Conservation (phyloP, 106 monocot genomes). For the Agapanthus africanus region DNA sequence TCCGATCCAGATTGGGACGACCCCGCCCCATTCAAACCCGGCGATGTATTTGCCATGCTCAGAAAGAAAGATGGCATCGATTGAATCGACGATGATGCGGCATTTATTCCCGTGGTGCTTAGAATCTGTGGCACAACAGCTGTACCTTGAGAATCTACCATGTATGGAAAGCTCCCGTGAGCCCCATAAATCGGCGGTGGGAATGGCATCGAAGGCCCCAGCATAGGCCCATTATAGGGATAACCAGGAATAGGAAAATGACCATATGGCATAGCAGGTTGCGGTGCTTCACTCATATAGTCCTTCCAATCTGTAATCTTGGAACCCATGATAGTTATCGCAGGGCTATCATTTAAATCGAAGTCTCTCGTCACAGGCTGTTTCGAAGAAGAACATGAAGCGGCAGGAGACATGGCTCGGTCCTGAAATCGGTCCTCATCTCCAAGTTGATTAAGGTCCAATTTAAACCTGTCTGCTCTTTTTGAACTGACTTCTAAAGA, state of each 20-base stretch:
- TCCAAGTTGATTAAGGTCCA: conserved; percentile 57
- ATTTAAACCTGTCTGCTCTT: conserved; percentile 34
- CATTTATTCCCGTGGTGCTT: conserved; percentile 16
- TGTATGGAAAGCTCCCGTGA: conserved; percentile 7
- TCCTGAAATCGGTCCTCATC: conserved; percentile 34
- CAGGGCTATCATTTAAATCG: conserved; percentile 59
- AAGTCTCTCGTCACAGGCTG: conserved; percentile 51
- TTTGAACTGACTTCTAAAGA: conserved; percentile 42
- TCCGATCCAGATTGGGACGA: conserved; percentile 31
- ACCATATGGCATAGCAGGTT: conserved; percentile 22
- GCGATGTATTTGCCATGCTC: conserved; percentile 14
- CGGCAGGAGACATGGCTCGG: conserved; percentile 28
- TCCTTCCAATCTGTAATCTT: conserved; percentile 36
- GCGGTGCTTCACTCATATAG: conserved; percentile 1
- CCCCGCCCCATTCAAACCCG: conserved; percentile 26
- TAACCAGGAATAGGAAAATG: conserved; percentile 29
- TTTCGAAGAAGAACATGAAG: conserved; percentile 55
- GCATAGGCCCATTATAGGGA: conserved; percentile 23
- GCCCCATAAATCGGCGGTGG: neutral
- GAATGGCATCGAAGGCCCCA: conserved; percentile 24
- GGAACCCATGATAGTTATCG: conserved; percentile 35
- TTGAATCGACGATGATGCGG: neutral
- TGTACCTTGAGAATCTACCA: conserved; percentile 16
- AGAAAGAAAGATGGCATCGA: conserved; percentile 28
- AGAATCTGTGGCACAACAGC: conserved; percentile 16